phyloP scores from a whole-genome alignment of 1,284 basidiomycete genomes.

The Apiotrichum veenhuisii region DNA sequence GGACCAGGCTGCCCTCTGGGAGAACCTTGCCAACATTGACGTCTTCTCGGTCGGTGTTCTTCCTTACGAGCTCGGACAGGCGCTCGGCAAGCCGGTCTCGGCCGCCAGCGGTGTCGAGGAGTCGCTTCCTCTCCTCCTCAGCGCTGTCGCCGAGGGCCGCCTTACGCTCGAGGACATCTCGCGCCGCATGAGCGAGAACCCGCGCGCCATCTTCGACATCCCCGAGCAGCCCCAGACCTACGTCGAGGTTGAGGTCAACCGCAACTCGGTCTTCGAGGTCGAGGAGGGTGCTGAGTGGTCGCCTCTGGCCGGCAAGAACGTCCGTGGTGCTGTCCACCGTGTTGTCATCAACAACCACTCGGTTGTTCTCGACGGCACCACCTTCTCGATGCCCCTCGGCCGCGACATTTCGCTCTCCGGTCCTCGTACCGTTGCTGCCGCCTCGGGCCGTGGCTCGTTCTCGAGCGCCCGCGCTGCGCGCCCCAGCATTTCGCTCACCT shows the following conservation, averaged over 20 bases:
- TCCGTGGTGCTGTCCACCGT: constrained; percentile 79
- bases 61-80: constrained; percentile 72
- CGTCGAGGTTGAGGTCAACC: constrained; percentile 87
- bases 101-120: constrained; percentile 82
- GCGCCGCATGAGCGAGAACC: constrained; percentile 81
- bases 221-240: constrained; percentile 81
- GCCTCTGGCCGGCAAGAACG: constrained; percentile 65
- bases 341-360: constrained; percentile 91
- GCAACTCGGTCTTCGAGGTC: constrained; percentile 60
- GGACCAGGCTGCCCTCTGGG: constrained; percentile 85
- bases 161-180: constrained; percentile 81
- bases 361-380: constrained; percentile 79
- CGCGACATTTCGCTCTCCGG: constrained; percentile 73
- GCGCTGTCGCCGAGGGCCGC: constrained; percentile 74
- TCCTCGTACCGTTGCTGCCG: constrained; percentile 47
- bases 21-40: constrained; percentile 79
- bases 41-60: constrained; percentile 83
- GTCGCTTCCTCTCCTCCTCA: constrained; percentile 79
- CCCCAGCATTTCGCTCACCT: constrained; percentile 31
- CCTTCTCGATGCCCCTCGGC: constrained; percentile 62
- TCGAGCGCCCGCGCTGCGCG: constrained; percentile 26
- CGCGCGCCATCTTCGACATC: constrained; percentile 84
- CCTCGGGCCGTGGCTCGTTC: constrained; percentile 40
- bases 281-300: constrained; percentile 71
- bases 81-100: constrained; percentile 64